Percentiles rank a stretch among this genome's conserved stretches.
phyloP scores from a whole-genome alignment of 768 basidiomycete species.

The Leccinum broughii region DNA sequence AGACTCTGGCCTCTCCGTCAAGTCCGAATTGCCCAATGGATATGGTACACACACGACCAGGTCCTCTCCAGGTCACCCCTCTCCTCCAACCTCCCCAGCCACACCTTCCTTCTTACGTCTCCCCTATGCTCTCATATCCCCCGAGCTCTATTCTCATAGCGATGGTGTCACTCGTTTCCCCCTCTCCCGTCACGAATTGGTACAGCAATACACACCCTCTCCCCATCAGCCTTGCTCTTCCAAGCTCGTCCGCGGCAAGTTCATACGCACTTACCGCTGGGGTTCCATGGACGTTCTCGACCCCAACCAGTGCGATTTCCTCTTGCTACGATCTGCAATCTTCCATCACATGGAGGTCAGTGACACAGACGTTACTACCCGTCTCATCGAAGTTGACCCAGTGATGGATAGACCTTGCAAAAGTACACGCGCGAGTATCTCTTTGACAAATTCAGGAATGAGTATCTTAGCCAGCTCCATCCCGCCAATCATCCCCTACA shows the following conservation, averaged over 20 bases:
- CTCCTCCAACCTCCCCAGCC: conserved; percentile 70
- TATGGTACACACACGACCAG: conserved; percentile 54
- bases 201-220: conserved; percentile 71
- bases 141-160: conserved; percentile 81
- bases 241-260: conserved; percentile 61
- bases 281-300: conserved; percentile 81
- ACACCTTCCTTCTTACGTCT: conserved; percentile 61
- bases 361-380: conserved; percentile 15
- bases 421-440: conserved; percentile 84
- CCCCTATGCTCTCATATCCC: conserved; percentile 84
- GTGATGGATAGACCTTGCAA: conserved; percentile 65
- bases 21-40: conserved; percentile 54
- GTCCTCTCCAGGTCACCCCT: conserved; percentile 48
- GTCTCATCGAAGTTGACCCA: conserved; percentile 17
- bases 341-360: conserved; percentile 89
- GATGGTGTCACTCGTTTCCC: conserved; percentile 66
- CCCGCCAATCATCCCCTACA: conserved; percentile 42
- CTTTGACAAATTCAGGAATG: conserved; percentile 71
- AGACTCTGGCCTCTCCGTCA: conserved; percentile 42
- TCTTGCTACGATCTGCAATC: conserved; percentile 72
- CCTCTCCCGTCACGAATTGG: conserved; percentile 67
- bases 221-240: conserved; percentile 40
- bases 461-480: conserved; percentile 56
- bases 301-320: conserved; percentile 77
- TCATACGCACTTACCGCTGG: conserved; percentile 78